A percentile compares a stretch with the other conserved stretches of the same genome.
Conservation (phyloP, 2,329 filamentous ascomycete genomes). For the Exophiala xenobiotica region DNA sequence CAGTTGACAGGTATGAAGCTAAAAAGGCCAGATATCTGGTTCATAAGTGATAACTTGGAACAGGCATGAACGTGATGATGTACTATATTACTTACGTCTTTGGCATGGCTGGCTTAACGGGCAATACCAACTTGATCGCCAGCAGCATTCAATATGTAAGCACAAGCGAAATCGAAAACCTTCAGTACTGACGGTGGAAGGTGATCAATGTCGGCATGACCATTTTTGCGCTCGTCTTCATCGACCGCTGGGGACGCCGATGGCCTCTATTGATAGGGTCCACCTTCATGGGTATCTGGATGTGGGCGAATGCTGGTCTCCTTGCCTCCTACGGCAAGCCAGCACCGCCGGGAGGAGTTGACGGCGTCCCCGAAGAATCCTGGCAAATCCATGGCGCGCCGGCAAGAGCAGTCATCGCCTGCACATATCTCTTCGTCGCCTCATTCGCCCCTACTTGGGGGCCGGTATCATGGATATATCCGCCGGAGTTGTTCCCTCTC, state of each 20-base stretch:
- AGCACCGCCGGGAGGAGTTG: conserved; percentile 34
- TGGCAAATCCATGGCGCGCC: conserved; percentile 44
- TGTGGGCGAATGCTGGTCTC: conserved; percentile 46
- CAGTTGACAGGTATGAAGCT: conserved; percentile 67
- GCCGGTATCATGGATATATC: conserved; percentile 60
- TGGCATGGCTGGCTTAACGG: conserved; percentile 65
- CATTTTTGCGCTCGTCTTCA: conserved; percentile 69
- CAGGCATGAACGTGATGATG: background rate
- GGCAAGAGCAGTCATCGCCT: conserved; percentile 65
- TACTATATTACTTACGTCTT: conserved; percentile 49
- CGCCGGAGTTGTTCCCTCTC: conserved; percentile 62
- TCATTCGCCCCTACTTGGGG: conserved; percentile 66
- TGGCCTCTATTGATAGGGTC: conserved; percentile 65
- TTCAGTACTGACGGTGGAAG: too few species aligned
- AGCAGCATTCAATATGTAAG: conserved; percentile 65
- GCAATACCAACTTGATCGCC: conserved; percentile 60
- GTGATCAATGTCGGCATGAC: conserved; percentile 80
- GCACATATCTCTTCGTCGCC: conserved; percentile 71
- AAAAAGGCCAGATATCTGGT: too few species aligned
- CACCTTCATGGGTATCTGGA: conserved; percentile 57
- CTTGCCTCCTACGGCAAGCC: conserved; percentile 46
- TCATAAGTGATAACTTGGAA: too few species aligned
- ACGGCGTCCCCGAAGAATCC: conserved; percentile 38
- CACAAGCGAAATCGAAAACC: background rate
- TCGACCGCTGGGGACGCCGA: conserved; percentile 75